phyloP scores from a whole-genome alignment of 163 green algal species.

The Coccomyxa subellipsoidea region DNA sequence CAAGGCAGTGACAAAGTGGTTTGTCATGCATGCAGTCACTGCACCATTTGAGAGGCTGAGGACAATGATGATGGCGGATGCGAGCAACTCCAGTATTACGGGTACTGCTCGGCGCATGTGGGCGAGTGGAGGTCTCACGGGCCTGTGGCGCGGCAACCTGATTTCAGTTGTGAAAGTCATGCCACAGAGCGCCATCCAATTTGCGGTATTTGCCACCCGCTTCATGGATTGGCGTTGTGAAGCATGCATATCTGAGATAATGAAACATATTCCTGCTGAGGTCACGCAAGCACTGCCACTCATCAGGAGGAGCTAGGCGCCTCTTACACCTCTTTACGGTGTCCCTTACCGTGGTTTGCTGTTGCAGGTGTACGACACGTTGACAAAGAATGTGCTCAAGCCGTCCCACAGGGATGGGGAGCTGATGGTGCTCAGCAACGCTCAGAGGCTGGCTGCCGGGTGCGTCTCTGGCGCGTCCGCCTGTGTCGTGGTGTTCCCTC shows the following conservation, averaged over 20 bases:
- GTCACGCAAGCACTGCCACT: neutral
- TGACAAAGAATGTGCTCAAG: constrained; percentile 24
- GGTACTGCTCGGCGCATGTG: constrained; percentile 24
- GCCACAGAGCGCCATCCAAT: constrained; percentile 33
- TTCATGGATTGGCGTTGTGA: neutral
- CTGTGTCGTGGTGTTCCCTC: constrained; percentile 25
- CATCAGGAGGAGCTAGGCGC: too few relatives aligned
- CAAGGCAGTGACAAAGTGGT: neutral
- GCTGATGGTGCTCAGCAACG: neutral
- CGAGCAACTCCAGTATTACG: neutral
- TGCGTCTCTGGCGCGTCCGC: constrained; percentile 10
- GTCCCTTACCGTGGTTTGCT: neutral
- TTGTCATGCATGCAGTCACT: constrained; percentile 24
- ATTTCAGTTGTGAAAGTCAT: constrained; percentile 27
- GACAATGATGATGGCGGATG: constrained; percentile 35
- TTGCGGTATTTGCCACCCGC: too few relatives aligned
- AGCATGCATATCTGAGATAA: neutral
- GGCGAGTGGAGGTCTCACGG: constrained; percentile 19
- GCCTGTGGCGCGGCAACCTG: constrained; percentile 32
- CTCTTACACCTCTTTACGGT: neutral
- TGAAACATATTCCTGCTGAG: neutral
- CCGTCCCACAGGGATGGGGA: neutral
- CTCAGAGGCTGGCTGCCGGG: constrained; percentile 11
- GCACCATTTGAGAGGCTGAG: constrained; percentile 61
- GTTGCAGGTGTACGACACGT: constrained; percentile 19